Conservation (phyloP, 306 rosid species). For the Astragalus membranaceus region DNA sequence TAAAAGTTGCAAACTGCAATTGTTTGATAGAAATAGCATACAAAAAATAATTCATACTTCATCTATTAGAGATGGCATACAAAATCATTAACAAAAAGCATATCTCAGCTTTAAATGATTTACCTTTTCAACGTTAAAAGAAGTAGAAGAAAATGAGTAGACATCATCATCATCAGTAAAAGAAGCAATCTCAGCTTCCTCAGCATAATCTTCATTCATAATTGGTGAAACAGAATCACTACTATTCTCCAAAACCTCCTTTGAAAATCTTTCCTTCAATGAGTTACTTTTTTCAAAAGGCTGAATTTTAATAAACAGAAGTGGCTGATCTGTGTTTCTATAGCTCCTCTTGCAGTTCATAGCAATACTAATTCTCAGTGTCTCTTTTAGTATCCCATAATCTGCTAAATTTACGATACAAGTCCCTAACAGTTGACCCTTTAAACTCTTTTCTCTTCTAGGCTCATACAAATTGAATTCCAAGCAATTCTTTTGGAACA, state of each 20-base stretch:
- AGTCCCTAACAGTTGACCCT: slow-evolving; percentile 78
- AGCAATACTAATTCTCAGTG: slow-evolving; percentile 36
- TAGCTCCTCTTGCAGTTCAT: slow-evolving; percentile 81
- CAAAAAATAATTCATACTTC: too few relatives aligned
- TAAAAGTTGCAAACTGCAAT: too few relatives aligned
- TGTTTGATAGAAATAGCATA: too few relatives aligned
- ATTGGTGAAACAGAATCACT: slow-evolving; percentile 59
- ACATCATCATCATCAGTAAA: slow-evolving; percentile 85
- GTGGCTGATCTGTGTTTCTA: slow-evolving; percentile 67
- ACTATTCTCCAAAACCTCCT: slow-evolving; percentile 26
- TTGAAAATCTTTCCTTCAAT: slow-evolving; percentile 41
- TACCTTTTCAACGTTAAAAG: slow-evolving; percentile 48
- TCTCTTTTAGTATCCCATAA: slow-evolving; percentile 67
- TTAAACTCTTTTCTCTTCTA: slow-evolving; percentile 65
- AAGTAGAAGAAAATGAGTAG: slow-evolving; percentile 70
- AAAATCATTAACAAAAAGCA: background rate
- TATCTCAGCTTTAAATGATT: background rate
- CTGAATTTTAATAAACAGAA: slow-evolving; percentile 55
- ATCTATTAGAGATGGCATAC: background rate
- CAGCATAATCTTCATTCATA: slow-evolving; percentile 62
- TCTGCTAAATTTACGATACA: slow-evolving; percentile 75
- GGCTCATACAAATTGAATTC: slow-evolving; percentile 79
- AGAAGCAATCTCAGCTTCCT: slow-evolving; percentile 66
- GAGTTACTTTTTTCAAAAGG: slow-evolving; percentile 48
- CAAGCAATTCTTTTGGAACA: slow-evolving; percentile 73